Base-by-base conservation (phyloP, 805 yeast species). In the Pachysolen tannophilus region DNA sequence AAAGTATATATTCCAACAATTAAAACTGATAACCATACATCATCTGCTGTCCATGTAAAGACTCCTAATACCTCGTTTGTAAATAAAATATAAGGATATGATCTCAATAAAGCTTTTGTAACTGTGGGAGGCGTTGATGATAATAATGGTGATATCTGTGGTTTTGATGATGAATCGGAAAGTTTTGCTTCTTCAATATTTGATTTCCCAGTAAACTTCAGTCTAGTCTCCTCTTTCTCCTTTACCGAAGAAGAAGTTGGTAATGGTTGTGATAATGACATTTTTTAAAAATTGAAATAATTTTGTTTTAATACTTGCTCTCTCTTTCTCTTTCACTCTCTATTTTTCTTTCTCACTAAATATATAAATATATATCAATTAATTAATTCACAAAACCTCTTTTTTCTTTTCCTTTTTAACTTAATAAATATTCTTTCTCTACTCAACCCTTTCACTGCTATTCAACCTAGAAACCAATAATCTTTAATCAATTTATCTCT, bases 91-190 rank as follows among this genome's bases (percentile, higher is more conserved):
- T 85, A 85, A 2, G 97, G 97, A 53, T 90, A 88, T 8, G 94
- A 75, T 41, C 76, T 69, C 26, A 87, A 74, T 34, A 90, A 66
- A 3, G 92, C 84, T 47, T 84, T 82, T 20, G 95, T 79, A 10
- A 90, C 85, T 1, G 87, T 75, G 2, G 96, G 92, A 3, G 97
- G 97, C 0, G 98, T 92, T 1, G 86, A 76, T 2, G 86, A 75
- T 26, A 86, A 68, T 44, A 92, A 67, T 1, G 97, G 95, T 3
- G 95, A 82, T 2, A 92, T 71, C 41, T 72, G 63, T 32, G 7
- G 37, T 38, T 21, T 16, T 29, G 27, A 26, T 26, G 29, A 30
- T 21, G 27, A 27, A 21, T 21, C 28, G 11, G 17, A 32, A 15
- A 26, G 28, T 24, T 6, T 28, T 9, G 14, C n/a, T 15, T 26